Percentiles rank a stretch among this genome's conserved stretches.
phyloP scores from a whole-genome alignment of 2,329 filamentous ascomycete species.

The Colletotrichum destructivum region DNA sequence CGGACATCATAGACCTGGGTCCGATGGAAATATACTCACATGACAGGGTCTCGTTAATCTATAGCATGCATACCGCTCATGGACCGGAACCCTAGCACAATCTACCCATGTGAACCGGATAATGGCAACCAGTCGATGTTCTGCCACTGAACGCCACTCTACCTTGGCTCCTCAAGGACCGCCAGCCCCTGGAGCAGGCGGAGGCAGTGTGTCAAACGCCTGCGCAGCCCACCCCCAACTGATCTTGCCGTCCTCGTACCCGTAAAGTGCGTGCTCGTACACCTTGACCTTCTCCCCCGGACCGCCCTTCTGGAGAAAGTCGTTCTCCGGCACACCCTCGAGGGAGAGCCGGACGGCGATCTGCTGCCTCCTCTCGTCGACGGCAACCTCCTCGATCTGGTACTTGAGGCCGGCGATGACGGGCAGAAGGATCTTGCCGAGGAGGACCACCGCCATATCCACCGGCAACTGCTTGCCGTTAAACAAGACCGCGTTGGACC shows the following conservation, averaged over 20 bases:
- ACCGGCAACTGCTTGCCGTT: background rate
- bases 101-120: too few species aligned
- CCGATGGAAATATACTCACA: too few species aligned
- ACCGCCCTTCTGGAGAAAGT: slow-evolving; percentile 12
- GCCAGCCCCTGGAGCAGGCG: background rate
- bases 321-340: slow-evolving; percentile 21
- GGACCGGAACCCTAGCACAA: too few species aligned
- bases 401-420: slow-evolving; percentile 26
- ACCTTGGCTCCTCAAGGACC: background rate
- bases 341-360: slow-evolving; percentile 19
- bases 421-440: background rate
- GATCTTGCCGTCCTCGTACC: slow-evolving; percentile 7
- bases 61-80: too few species aligned
- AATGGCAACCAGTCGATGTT: too few species aligned
- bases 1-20: too few species aligned
- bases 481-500: background rate
- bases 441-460: background rate
- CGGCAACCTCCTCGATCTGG: slow-evolving; percentile 18
- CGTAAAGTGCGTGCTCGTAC: slow-evolving; percentile 18
- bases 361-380: slow-evolving; percentile 28
- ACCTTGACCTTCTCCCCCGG: background rate
- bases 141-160: too few species aligned
- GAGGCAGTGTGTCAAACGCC: slow-evolving; percentile 18
- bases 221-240: slow-evolving; percentile 11
- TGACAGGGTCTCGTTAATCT: too few species aligned